Evolutionary conservation across 805 yeast species (phyloP).

Genomic region (Starmerella geochares): DNA sequence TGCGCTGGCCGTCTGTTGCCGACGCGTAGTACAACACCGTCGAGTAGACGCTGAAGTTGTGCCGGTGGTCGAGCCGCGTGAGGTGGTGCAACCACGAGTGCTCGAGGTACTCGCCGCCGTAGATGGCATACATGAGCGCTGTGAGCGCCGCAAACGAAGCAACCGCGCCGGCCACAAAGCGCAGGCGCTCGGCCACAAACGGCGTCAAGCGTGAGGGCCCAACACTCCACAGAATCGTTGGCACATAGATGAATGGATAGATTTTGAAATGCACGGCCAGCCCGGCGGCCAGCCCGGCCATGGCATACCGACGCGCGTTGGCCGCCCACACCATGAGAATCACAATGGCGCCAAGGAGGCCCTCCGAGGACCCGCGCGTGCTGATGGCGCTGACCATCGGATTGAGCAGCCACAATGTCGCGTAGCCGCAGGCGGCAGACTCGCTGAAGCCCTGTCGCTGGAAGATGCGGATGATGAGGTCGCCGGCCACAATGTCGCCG

Average conservation of each 20-base stretch:
- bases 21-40: constrained; percentile 43
- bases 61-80: constrained; percentile 80
- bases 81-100: constrained; percentile 80
- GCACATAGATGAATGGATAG: constrained; percentile 81
- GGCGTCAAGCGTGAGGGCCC: constrained; percentile 20
- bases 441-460: constrained; percentile 27
- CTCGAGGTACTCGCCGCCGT: constrained; percentile 64
- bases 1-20: constrained; percentile 23
- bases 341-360: constrained; percentile 69
- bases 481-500: constrained; percentile 76
- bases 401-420: constrained; percentile 74
- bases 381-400: constrained; percentile 92
- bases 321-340: constrained; percentile 44
- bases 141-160: constrained; percentile 42
- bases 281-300: constrained; percentile 48
- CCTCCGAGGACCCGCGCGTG: constrained; percentile 89
- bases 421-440: constrained; percentile 35
- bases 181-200: constrained; percentile 37
- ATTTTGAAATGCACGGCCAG: constrained; percentile 79
- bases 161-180: constrained; percentile 36
- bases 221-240: constrained; percentile 50
- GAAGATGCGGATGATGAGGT: constrained; percentile 37
- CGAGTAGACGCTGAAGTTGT: constrained; percentile 85
- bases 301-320: constrained; percentile 34
- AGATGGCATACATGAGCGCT: constrained; percentile 50